Evolutionary conservation across 1,139 yeast species (phyloP).

Genomic region (Magnusiomyces clavatus): DNA sequence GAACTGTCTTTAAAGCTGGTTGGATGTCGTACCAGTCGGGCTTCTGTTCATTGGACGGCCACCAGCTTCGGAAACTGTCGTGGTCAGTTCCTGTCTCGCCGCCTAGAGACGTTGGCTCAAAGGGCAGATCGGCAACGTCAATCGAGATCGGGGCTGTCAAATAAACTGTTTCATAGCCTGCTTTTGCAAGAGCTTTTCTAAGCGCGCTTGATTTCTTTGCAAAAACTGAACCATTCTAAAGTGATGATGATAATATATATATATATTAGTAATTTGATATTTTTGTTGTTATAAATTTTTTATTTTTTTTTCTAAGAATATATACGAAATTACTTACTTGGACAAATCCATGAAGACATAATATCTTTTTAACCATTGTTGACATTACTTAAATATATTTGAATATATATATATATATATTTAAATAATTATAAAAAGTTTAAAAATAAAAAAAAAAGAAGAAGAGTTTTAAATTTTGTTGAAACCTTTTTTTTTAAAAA

Average conservation of each 20-base stretch:
- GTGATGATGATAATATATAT: too few relatives aligned
- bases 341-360: slow-evolving; percentile 51
- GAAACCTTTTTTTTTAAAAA: background rate
- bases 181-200: slow-evolving; percentile 59
- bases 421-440: too few relatives aligned
- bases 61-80: slow-evolving; percentile 45
- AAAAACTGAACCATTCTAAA: slow-evolving; percentile 63
- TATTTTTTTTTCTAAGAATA: slow-evolving; percentile 4
- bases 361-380: slow-evolving; percentile 29
- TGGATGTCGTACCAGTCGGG: slow-evolving; percentile 35
- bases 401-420: background rate
- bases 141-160: slow-evolving; percentile 68
- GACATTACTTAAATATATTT: background rate
- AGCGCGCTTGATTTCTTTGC: slow-evolving; percentile 76
- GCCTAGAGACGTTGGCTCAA: slow-evolving; percentile 39
- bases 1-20: slow-evolving; percentile 45
- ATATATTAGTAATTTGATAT: too few relatives aligned
- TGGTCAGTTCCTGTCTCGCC: slow-evolving; percentile 30
- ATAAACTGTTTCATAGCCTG: slow-evolving; percentile 63
- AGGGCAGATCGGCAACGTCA: slow-evolving; percentile 61
- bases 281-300: too few relatives aligned
- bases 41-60: slow-evolving; percentile 37
- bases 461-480: background rate
- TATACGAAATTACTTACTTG: slow-evolving; percentile 18
- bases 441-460: slow-evolving; percentile 1